Evolutionary conservation across 2,329 filamentous ascomycete genomes (phyloP), one percentile per base, ranked within the genome.

Genomic region (Pyricularia sp.): DNA sequence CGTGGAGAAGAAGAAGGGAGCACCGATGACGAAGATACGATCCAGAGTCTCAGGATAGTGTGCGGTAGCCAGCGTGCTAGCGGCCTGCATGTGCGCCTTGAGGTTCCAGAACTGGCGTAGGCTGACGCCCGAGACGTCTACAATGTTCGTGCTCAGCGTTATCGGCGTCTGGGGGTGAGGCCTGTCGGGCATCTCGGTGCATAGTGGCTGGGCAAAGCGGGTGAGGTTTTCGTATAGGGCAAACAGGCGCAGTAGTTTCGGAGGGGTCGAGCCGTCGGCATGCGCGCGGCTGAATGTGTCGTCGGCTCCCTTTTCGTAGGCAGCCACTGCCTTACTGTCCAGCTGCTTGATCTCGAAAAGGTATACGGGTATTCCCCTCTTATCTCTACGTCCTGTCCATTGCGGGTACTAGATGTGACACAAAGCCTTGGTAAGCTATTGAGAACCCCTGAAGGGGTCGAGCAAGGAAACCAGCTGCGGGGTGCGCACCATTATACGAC

Each of bases 91-190:
- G 79, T 97, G 94, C 28, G 81, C 82, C 83, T 96, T 95, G 71
- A 98, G 80, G 79, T 96, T 96, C 94, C 94, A 97, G 78, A 97
- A 97, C 81, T 96, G 93, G 82, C 92, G 93, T 78, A 98, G 79
- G 6, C 92, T 92, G 30, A 97, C 94, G 17, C 90, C 89, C 20
- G 88, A 91, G 72, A 98, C 93, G 78, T 98, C 94, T 69, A 97
- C 93, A 74, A 98, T 97, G 80, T 97, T 97, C 74, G 92, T 97
- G 75, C 91, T 94, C 74, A 95, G 90, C 58, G 93, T 94, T 73
- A 97, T 93, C 7, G 94, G 94, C n/a, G 92, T 93, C 7, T 70
- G 71, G 72, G 90, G 87, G 77, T 92, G 82, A 9, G 89, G 87
- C 74, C 94, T 87, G 74, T 92, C 86, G 64, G 82, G 81, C 71